Evolutionary conservation across 2,329 filamentous ascomycete genomes (phyloP).

Genomic region (Mariannaea elegans): DNA sequence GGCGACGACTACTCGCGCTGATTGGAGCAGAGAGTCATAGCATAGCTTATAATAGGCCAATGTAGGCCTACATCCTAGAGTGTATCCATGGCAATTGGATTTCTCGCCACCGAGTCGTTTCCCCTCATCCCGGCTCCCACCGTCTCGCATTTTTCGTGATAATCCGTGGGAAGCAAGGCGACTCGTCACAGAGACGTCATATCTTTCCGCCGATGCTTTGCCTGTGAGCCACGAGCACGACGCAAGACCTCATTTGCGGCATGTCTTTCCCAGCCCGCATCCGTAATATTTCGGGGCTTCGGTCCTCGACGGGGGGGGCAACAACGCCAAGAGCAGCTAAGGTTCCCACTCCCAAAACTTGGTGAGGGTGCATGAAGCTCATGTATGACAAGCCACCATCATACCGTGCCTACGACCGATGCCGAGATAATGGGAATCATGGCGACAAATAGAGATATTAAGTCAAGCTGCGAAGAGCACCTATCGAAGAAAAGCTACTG

Average conservation of each 20-base stretch:
- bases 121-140: neutral
- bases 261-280: neutral
- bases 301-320: neutral
- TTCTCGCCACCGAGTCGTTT: neutral
- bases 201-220: neutral
- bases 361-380: neutral
- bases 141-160: neutral
- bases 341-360: neutral
- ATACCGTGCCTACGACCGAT: conserved; percentile 3
- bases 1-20: too few species aligned
- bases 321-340: neutral
- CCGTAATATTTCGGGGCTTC: conserved; percentile 15
- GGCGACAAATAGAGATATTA: neutral
- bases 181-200: neutral
- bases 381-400: conserved; percentile 1
- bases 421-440: neutral
- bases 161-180: neutral
- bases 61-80: neutral
- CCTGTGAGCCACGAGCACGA: neutral
- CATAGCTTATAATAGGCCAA: too few species aligned
- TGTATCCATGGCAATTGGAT: neutral
- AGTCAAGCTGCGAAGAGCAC: neutral
- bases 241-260: neutral
- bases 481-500: neutral
- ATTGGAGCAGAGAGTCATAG: too few species aligned